Evolutionary conservation across 2,329 filamentous ascomycete genomes (phyloP).

Genomic region (Hirsutella thompsonii): DNA sequence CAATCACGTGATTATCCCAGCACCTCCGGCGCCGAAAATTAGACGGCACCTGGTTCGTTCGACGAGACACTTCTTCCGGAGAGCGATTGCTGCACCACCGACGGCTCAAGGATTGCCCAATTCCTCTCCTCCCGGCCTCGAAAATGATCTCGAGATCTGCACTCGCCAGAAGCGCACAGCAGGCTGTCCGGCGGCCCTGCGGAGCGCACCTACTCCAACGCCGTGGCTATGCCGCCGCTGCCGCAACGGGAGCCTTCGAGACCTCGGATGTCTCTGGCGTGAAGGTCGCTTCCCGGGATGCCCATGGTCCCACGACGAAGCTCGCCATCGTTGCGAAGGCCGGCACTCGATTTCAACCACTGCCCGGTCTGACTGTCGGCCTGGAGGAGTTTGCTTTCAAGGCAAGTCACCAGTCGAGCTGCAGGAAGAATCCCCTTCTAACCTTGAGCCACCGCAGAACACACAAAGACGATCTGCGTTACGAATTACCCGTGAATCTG

Average conservation of each 20-base stretch:
- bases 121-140: slow-evolving; percentile 40
- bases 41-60: slow-evolving; percentile 27
- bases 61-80: slow-evolving; percentile 28
- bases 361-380: slow-evolving; percentile 79
- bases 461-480: slow-evolving; percentile 80
- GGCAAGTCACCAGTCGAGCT: slow-evolving; percentile 33
- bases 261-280: slow-evolving; percentile 74
- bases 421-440: slow-evolving; percentile 25
- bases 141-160: slow-evolving; percentile 52
- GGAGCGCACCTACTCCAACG: slow-evolving; percentile 39
- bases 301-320: slow-evolving; percentile 77
- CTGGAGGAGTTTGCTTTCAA: slow-evolving; percentile 97
- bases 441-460: slow-evolving; percentile 43
- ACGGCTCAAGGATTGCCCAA: slow-evolving; percentile 35
- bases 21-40: slow-evolving; percentile 26
- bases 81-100: slow-evolving; percentile 24
- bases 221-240: slow-evolving; percentile 46
- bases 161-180: slow-evolving; percentile 44
- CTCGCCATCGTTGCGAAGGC: slow-evolving; percentile 88
- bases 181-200: slow-evolving; percentile 43
- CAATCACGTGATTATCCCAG: slow-evolving; percentile 22
- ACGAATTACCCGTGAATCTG: slow-evolving; percentile 86
- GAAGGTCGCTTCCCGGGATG: slow-evolving; percentile 86
- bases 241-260: slow-evolving; percentile 71
- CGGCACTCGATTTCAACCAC: slow-evolving; percentile 82